phyloP scores from a whole-genome alignment of 495 filamentous ascomycete genomes.

The Talaromyces trachyspermus region DNA sequence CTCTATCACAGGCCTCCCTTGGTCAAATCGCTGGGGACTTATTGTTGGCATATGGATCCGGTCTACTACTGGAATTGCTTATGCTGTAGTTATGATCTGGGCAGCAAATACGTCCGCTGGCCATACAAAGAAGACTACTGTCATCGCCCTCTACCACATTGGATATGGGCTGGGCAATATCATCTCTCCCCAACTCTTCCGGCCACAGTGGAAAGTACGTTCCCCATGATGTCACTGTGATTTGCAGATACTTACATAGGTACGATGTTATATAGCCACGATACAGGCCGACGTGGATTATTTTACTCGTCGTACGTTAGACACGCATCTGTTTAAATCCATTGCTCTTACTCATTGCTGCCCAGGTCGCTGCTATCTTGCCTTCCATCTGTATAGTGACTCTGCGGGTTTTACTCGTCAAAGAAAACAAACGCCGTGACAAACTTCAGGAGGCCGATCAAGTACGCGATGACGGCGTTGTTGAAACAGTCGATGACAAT shows the following conservation, averaged over 20 bases:
- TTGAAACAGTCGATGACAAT: conserved; percentile 24
- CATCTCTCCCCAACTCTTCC: conserved; percentile 27
- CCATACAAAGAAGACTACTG: conserved; percentile 32
- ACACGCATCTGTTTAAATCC: neutral
- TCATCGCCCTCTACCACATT: conserved; percentile 29
- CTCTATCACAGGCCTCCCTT: conserved; percentile 20
- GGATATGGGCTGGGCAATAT: conserved; percentile 33
- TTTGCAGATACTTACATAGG: neutral
- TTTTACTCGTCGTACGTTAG: conserved; percentile 30
- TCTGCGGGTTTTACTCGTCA: conserved; percentile 19
- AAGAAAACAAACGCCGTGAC: conserved; percentile 30
- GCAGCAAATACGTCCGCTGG: conserved; percentile 28
- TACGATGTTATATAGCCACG: conserved; percentile 16
- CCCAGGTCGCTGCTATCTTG: conserved; percentile 22
- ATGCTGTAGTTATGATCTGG: conserved; percentile 34
- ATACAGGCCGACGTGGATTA: conserved; percentile 32
- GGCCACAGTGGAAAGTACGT: conserved; percentile 22
- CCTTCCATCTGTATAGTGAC: conserved; percentile 20
- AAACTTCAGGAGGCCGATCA: conserved; percentile 13
- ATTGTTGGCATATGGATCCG: conserved; percentile 31
- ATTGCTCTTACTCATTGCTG: neutral
- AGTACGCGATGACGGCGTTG: conserved; percentile 21
- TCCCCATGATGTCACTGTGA: neutral
- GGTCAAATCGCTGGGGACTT: conserved; percentile 31
- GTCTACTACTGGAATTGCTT: conserved; percentile 29